phyloP scores from a whole-genome alignment of 2,329 filamentous ascomycete genomes.

The Cladosporium velox region DNA sequence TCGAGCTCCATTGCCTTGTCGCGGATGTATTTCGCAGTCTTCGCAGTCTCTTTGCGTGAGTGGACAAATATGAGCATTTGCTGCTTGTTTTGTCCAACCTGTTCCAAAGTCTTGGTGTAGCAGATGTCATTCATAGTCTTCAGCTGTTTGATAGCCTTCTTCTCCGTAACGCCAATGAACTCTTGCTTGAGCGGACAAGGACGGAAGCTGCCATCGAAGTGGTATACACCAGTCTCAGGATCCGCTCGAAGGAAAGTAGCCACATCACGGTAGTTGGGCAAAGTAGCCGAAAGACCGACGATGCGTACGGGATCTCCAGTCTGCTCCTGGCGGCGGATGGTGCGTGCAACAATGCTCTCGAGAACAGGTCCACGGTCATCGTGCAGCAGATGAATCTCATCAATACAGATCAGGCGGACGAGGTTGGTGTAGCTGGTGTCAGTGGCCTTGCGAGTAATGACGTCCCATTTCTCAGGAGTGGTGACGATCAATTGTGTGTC shows the following conservation, averaged over 20 bases:
- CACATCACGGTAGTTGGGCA: conserved; percentile 96
- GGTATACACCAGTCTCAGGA: conserved; percentile 80
- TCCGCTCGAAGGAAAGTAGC: conserved; percentile 94
- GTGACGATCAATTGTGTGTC: conserved; percentile 98
- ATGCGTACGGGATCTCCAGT: conserved; percentile 91
- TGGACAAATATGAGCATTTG: conserved; percentile 99
- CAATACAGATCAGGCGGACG: conserved; percentile 93
- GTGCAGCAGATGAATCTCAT: conserved; percentile 96
- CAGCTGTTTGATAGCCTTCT: conserved; percentile 97
- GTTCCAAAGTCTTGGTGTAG: conserved; percentile 95
- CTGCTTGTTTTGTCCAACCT: conserved; percentile 88
- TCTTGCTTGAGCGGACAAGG: conserved; percentile 95
- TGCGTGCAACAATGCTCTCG: conserved; percentile 94
- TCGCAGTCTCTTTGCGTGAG: conserved; percentile 95
- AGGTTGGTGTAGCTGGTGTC: conserved; percentile 96
- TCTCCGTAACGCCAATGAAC: conserved; percentile 95
- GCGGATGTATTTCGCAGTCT: conserved; percentile 92
- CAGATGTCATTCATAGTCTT: conserved; percentile 99
- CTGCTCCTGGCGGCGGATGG: conserved; percentile 89
- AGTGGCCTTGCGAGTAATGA: conserved; percentile 96
- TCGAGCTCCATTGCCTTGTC: conserved; percentile 97
- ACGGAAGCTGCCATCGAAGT: conserved; percentile 92
- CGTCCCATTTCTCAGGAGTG: conserved; percentile 98
- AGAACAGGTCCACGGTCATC: conserved; percentile 96
- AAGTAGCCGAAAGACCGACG: conserved; percentile 87